Evolutionary conservation across 202 grass and related monocot genomes (phyloP), one percentile per base, ranked within the genome.

Genomic region (Eragrostis tef): DNA sequence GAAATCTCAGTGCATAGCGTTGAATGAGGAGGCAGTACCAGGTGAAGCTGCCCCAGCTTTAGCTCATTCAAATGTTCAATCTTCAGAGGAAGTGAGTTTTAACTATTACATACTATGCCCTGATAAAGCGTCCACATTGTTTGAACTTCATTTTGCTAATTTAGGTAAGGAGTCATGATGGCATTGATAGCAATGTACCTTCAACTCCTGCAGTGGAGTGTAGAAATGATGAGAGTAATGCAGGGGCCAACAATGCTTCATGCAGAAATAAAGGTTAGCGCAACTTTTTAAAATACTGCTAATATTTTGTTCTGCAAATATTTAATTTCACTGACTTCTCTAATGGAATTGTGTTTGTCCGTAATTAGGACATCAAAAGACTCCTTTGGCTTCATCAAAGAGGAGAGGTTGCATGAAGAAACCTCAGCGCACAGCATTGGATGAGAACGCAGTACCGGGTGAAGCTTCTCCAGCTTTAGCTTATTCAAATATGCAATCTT

Each of bases 311-410:
- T 65, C 36, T 78, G 17, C 21, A 52, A 52, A 6, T 56, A 9
- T 61, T 61, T 75, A 58, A 73, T 79, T 81, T 62, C 2, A 44
- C 24, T 62, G 31, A 19, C 70, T 52, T 53, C 51, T 81, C 34
- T 87, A 77, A 71, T 47, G 70, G 5, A 77, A 14, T 77, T 58
- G 9, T 34, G 9, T 34, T 64, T 77, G 25, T 6, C 14, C 3
- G 0, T 80, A 56, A 62, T 67, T 74, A 86, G 84, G 61, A n/a
- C 19, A 1, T 68, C 43, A 68, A 74, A 68, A 53, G 50, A 75
- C 70, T 52, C 70, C 71, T 17, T 70, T 69, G 53, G 70, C 44
- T 62, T 69, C 61, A 75, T 71, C 50, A 29, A 50, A 74, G 49
- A 72, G 54, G 16, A 64, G 45, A 71, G 47, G n/a, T 31, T 65